Conservation (phyloP, 2,329 filamentous ascomycete genomes). For the Fusarium caatingaense region DNA sequence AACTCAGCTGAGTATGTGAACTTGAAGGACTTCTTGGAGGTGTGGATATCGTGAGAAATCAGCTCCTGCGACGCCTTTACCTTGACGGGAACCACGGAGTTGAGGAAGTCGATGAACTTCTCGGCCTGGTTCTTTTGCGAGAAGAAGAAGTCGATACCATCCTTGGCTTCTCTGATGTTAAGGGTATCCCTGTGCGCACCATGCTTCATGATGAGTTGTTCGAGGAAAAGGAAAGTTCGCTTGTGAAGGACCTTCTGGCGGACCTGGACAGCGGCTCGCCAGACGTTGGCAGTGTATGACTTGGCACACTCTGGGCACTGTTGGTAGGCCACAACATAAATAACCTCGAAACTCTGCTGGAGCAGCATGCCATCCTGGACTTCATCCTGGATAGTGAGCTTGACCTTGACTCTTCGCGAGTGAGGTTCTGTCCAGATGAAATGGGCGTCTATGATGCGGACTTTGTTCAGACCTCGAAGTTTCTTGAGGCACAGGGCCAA, state of each 20-base stretch:
- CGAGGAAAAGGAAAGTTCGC: conserved; percentile 77
- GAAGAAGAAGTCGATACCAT: conserved; percentile 97
- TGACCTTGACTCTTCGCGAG: conserved; percentile 90
- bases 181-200: conserved; percentile 91
- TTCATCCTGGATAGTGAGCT: conserved; percentile 87
- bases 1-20: conserved; percentile 91
- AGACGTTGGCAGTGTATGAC: conserved; percentile 96
- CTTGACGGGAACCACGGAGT: conserved; percentile 81
- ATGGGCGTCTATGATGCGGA: conserved; percentile 92
- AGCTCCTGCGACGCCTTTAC: conserved; percentile 84
- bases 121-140: conserved; percentile 89
- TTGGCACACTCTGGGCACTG: conserved; percentile 97
- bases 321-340: conserved; percentile 89
- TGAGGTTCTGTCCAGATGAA: conserved; percentile 99
- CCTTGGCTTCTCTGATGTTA: conserved; percentile 97
- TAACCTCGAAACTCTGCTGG: conserved; percentile 95
- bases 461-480: conserved; percentile 85
- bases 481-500: conserved; percentile 92
- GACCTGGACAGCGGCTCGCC: conserved; percentile 93
- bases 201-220: conserved; percentile 96
- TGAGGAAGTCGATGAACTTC: conserved; percentile 90
- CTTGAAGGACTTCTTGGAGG: conserved; percentile 91
- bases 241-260: conserved; percentile 98
- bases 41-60: conserved; percentile 93
- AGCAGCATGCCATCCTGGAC: conserved; percentile 74